Evolutionary conservation across 129 eudicot species (phyloP).

Genomic region (Escallonia rubra): DNA sequence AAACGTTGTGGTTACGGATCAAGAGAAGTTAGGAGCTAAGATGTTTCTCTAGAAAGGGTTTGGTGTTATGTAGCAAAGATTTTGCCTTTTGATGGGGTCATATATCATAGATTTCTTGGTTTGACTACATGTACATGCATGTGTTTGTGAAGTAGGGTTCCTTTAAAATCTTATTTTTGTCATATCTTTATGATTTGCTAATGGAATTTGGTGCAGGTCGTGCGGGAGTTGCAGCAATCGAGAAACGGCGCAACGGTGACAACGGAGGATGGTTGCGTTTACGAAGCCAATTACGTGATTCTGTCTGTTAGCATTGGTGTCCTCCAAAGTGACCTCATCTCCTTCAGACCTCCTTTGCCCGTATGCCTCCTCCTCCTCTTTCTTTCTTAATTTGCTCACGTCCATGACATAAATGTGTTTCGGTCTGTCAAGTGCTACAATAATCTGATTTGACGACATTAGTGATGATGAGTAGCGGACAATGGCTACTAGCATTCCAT

Average conservation of each 20-base stretch:
- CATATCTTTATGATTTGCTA: conserved; percentile 13
- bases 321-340: conserved; percentile 83
- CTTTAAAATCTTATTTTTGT: neutral
- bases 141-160: neutral
- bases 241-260: conserved; percentile 58
- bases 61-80: too few species aligned
- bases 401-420: too few species aligned
- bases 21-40: too few species aligned
- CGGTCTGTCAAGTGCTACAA: too few species aligned
- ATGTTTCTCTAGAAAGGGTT: too few species aligned
- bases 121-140: neutral
- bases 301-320: conserved; percentile 92
- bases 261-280: conserved; percentile 76
- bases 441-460: too few species aligned
- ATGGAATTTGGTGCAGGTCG: conserved; percentile 58
- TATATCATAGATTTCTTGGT: neutral
- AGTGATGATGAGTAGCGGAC: too few species aligned
- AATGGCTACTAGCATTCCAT: too few species aligned
- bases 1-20: too few species aligned
- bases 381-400: neutral
- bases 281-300: conserved; percentile 76
- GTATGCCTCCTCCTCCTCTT: conserved; percentile 27
- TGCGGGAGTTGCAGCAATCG: conserved; percentile 76
- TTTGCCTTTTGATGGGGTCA: conserved; percentile 1
- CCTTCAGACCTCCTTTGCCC: conserved; percentile 68